Base-by-base conservation (phyloP, 148 eudicot genomes). In the Fagopyrum homotropicum region DNA sequence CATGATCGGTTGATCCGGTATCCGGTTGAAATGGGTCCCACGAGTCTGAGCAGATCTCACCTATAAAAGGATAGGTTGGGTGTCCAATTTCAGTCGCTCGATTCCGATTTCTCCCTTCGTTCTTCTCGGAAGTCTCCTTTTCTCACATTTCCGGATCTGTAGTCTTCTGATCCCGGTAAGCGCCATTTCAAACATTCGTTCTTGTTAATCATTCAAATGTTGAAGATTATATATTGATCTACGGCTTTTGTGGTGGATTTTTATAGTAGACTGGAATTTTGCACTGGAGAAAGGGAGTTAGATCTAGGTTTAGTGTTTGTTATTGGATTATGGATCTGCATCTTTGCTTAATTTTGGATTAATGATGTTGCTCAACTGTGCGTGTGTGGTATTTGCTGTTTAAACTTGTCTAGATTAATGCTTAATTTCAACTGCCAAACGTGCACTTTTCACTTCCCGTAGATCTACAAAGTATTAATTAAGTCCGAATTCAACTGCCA, bases 51-150 rank as follows among this genome's bases (percentile, higher is more conserved):
- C 35, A 40, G 17, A 66, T 43, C 71, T 43, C 71, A 7, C 3
- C 71, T 66, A 66, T 66, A 66, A 66, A 66, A 35, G 7, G 71
- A 66, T 35, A 14, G 19, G 19, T 43, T 66, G 3, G 17, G 19
- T 3, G 47, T 66, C 71, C 19, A 43, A 66, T 29, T 66, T 12
- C 10, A 66, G 19, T 66, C 71, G 71, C 71, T 66, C 46, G 46
- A 66, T 5, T 11, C 6, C 71, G 71, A 66, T 66, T 66, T 40
- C 71, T n/a, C 71, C 30, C 71, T 66, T 40, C 46, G 2, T 35
- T 14, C 71, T 66, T 66, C 19, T 40, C 12, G 35, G 71, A n/a
- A 66, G 71, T 40, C 71, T 66, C 19, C 71, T 66, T 66, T 66
- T 43, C 15, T 15, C 9, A n/a, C 15, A 17, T 5, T 66, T 40